Evolutionary conservation across 129 eudicot genomes (phyloP).

Genomic region (Kitagawia praeruptora): DNA sequence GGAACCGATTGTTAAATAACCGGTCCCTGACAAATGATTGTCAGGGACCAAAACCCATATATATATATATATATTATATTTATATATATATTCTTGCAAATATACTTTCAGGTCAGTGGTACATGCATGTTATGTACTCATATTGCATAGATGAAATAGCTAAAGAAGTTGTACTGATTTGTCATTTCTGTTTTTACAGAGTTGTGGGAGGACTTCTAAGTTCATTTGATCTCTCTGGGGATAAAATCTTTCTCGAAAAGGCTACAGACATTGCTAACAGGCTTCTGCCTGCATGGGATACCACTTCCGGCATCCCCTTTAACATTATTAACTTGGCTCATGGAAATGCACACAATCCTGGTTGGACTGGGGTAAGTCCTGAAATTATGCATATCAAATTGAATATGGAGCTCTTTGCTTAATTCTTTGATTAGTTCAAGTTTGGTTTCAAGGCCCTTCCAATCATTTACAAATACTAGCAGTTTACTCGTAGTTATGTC

Average conservation of each 20-base stretch:
- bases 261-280: conserved; percentile 97
- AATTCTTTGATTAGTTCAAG: not conserved
- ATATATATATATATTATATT: conserved; percentile 9
- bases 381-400: conserved; percentile 1
- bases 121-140: not conserved
- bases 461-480: not conserved
- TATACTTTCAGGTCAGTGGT: not conserved
- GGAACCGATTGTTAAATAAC: no score
- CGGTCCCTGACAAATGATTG: no score
- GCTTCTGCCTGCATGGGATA: conserved; percentile 93
- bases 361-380: conserved; percentile 95
- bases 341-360: conserved; percentile 95
- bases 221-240: conserved; percentile 94
- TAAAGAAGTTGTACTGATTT: conserved; percentile 13
- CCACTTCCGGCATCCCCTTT: conserved; percentile 89
- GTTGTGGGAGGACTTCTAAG: conserved; percentile 99
- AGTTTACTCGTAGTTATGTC: not conserved
- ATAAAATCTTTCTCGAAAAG: conserved; percentile 80
- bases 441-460: not conserved
- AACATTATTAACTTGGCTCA: conserved; percentile 84
- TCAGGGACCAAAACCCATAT: no score
- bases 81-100: not conserved
- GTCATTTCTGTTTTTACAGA: conserved; percentile 29
- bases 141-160: not conserved
- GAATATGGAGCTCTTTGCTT: not conserved